Evolutionary conservation across 2,329 filamentous ascomycete species (phyloP), one percentile per base, ranked within the genome.

Genomic region (Talaromyces sp.): DNA sequence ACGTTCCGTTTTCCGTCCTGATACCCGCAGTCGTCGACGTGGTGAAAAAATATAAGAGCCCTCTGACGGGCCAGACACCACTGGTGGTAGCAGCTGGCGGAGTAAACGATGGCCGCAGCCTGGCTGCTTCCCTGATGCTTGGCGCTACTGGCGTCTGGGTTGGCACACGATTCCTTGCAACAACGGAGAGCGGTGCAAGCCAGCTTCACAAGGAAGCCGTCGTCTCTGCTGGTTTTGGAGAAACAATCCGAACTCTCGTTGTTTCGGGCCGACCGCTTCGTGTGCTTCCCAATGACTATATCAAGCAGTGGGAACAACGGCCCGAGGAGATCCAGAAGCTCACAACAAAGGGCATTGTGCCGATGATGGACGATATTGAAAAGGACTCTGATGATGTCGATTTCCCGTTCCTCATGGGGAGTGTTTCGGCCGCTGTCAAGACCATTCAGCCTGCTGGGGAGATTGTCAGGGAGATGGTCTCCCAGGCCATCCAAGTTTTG

Each of bases 141-240:
- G 94, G 94, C 16, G 94, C 93, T 1, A 82, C 84, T 3, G 94
- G 91, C 10, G 94, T 96, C 1, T 98, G 94, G 94, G 93, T 98
- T 1, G 94, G 94, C 31, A 97, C 94, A 63, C 83, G 94, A 23
- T 97, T 97, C 75, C 91, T 97, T 16, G 93, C 94, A 1, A 87
- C 86, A 8, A 82, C 81, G 36, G 94, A 97, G 79, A 92, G 92
- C 0, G 89, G 88, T 16, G 93, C 91, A 70, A 90, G 88, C 73
- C 83, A 89, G 68, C 80, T 87, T 79, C 93, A 97, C 76, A 97
- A 97, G 79, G 81, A 89, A 68, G 89, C 88, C 33, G 92, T 97
- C 0, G 89, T 96, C 1, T 80, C 78, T n/a, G 94, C 92, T 61
- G 83, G 81, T 10, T 93, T 91, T 69, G 87, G 89, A 47, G 92